These are phyloP conservation scores for Crucibulum laeve DNA, from an alignment of 768 basidiomycete genomes.

Conservation along the genomic window DNA sequence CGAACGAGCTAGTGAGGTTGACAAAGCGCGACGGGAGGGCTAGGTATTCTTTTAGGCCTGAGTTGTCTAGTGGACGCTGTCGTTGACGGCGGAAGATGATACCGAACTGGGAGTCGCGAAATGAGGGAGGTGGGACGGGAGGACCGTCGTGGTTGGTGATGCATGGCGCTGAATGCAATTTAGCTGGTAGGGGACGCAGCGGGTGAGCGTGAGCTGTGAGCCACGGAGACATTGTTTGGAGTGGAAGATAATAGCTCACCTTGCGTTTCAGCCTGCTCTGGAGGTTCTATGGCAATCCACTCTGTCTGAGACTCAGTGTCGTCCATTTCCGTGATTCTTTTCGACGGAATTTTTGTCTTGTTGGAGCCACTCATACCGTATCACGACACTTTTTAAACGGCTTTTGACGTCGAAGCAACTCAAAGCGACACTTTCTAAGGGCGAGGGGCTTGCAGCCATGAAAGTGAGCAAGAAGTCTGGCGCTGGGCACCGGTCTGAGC, in stretches of 20 bases:
- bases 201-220: background rate
- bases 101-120: constrained; percentile 45
- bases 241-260: too few relatives aligned
- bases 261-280: constrained; percentile 1
- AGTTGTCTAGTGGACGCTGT: constrained; percentile 37
- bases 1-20: constrained; percentile 58
- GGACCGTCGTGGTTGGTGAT: background rate
- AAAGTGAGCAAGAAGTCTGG: too few relatives aligned
- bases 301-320: too few relatives aligned
- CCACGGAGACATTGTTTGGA: background rate
- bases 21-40: constrained; percentile 55
- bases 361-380: too few relatives aligned
- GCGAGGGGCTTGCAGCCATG: too few relatives aligned
- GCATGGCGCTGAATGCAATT: too few relatives aligned
- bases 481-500: too few relatives aligned
- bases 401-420: too few relatives aligned
- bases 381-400: too few relatives aligned
- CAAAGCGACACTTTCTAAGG: too few relatives aligned
- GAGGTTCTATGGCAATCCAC: constrained; percentile 23
- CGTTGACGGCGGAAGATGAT: constrained; percentile 60
- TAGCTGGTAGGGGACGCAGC: background rate
- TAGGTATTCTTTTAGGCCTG: constrained; percentile 30
- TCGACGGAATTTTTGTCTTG: too few relatives aligned
- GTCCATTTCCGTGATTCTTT: too few relatives aligned
- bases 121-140: constrained; percentile 33